These are phyloP conservation scores for Phytomonas francai DNA, from an alignment of 208 protist genomes.

Conservation along the genomic window DNA sequence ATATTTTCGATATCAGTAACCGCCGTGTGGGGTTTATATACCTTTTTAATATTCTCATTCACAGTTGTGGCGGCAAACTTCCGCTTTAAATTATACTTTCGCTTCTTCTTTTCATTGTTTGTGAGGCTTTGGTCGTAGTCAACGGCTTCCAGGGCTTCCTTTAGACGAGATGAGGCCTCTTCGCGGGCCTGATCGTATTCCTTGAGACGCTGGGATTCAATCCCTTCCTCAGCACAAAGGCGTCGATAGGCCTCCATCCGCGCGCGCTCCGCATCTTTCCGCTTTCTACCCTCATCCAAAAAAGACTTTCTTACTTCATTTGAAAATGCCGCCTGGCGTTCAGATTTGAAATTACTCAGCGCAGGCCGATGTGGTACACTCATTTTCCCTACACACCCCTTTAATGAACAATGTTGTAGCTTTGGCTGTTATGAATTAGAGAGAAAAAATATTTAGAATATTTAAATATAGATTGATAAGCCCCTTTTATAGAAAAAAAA, in stretches of 20 bases:
- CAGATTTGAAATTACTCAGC: slow-evolving; percentile 55
- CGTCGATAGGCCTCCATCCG: slow-evolving; percentile 87
- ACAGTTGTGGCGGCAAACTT: slow-evolving; percentile 76
- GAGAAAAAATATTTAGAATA: neutral
- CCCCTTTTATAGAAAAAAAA: slow-evolving; percentile 1
- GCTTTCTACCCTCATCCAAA: slow-evolving; percentile 49
- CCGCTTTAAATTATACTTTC: slow-evolving; percentile 83
- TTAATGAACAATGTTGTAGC: neutral
- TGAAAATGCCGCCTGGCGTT: slow-evolving; percentile 64
- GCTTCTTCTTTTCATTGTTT: slow-evolving; percentile 79
- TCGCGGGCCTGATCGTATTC: slow-evolving; percentile 66
- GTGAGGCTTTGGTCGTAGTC: slow-evolving; percentile 84
- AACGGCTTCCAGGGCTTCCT: slow-evolving; percentile 47
- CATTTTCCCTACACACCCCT: slow-evolving; percentile 7
- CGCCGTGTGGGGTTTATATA: slow-evolving; percentile 48
- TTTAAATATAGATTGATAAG: neutral
- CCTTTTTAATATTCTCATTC: slow-evolving; percentile 51
- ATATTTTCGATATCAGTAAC: slow-evolving; percentile 48
- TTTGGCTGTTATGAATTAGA: neutral
- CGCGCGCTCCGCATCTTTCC: slow-evolving; percentile 68
- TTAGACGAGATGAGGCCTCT: slow-evolving; percentile 27
- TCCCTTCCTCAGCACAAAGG: slow-evolving; percentile 74
- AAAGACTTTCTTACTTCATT: slow-evolving; percentile 53
- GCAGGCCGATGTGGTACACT: slow-evolving; percentile 26
- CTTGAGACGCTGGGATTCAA: slow-evolving; percentile 68